Percentiles rank a stretch among this genome's conserved stretches.
Conservation (phyloP, 2,329 filamentous ascomycete species). For the Calonectria hawksworthii region DNA sequence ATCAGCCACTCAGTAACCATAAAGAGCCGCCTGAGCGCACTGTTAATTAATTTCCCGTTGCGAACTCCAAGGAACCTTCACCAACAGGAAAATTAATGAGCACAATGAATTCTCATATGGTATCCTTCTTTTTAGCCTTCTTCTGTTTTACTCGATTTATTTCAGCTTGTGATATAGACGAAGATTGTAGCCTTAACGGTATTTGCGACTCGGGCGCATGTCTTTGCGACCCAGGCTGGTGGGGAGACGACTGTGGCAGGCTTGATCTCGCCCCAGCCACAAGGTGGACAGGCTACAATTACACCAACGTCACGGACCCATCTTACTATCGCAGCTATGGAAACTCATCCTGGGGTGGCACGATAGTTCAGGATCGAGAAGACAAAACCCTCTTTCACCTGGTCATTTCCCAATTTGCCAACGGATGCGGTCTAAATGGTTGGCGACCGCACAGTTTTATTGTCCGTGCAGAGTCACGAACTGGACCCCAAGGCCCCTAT, state of each 20-base stretch:
- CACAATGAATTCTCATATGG: neutral
- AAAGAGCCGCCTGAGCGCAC: neutral
- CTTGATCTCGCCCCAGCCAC: neutral
- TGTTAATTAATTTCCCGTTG: neutral
- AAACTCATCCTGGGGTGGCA: neutral
- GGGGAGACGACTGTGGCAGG: slow-evolving; percentile 2
- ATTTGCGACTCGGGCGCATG: neutral
- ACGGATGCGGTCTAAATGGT: neutral
- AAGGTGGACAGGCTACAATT: neutral
- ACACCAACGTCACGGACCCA: neutral
- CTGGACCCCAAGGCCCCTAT: neutral
- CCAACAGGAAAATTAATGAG: neutral
- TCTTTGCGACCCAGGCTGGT: neutral
- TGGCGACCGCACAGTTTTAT: slow-evolving; percentile 6
- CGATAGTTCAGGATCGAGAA: neutral
- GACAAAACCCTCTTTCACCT: slow-evolving; percentile 3
- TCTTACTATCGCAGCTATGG: neutral
- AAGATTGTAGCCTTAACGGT: neutral
- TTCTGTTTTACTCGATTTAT: neutral
- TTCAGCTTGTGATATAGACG: neutral
- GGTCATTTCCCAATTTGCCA: neutral
- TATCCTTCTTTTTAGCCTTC: neutral
- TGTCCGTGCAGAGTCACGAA: neutral
- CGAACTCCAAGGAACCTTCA: neutral
- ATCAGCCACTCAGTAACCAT: neutral